Percentiles rank a stretch among this genome's conserved stretches.
Evolutionary conservation across 2,329 filamentous ascomycete genomes (phyloP).

Genomic region (Epichloe uncinata): DNA sequence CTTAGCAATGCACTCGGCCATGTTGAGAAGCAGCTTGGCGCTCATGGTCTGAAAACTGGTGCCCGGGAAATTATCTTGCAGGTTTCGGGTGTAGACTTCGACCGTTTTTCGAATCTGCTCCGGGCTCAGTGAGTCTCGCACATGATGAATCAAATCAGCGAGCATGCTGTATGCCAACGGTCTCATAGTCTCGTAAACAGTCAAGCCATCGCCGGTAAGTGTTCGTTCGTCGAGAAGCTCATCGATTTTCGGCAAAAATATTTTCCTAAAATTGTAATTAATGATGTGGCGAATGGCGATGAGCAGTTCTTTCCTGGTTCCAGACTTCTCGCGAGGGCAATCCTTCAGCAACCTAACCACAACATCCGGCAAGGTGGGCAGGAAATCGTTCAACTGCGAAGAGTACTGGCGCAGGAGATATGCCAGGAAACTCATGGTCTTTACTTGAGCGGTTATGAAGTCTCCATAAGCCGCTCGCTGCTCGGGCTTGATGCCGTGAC

Average conservation of each 20-base stretch:
- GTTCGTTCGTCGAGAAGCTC: conserved; percentile 89
- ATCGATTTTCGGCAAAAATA: conserved; percentile 89
- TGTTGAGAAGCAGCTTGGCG: conserved; percentile 88
- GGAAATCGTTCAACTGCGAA: conserved; percentile 74
- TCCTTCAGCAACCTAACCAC: conserved; percentile 86
- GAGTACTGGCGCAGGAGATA: conserved; percentile 84
- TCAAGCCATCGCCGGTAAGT: conserved; percentile 87
- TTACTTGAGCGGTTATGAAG: conserved; percentile 94
- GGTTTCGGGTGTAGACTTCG: conserved; percentile 90
- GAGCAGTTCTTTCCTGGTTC: conserved; percentile 83
- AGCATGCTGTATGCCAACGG: conserved; percentile 97
- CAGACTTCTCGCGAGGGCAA: conserved; percentile 87
- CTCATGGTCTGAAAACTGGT: conserved; percentile 99
- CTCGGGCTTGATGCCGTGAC: conserved; percentile 62
- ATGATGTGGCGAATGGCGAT: conserved; percentile 97
- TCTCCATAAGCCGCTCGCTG: conserved; percentile 92
- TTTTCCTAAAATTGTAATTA: conserved; percentile 95
- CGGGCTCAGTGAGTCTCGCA: conserved; percentile 74
- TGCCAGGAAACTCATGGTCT: conserved; percentile 97
- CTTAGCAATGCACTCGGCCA: conserved; percentile 96
- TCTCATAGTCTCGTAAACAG: conserved; percentile 91
- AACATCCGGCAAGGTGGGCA: conserved; percentile 73
- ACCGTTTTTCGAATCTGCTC: conserved; percentile 93
- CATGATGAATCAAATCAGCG: conserved; percentile 93
- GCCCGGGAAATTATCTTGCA: conserved; percentile 90